Evolutionary conservation across 352 stramenopile genomes (phyloP).

Genomic region (Phytopythium montanum): DNA sequence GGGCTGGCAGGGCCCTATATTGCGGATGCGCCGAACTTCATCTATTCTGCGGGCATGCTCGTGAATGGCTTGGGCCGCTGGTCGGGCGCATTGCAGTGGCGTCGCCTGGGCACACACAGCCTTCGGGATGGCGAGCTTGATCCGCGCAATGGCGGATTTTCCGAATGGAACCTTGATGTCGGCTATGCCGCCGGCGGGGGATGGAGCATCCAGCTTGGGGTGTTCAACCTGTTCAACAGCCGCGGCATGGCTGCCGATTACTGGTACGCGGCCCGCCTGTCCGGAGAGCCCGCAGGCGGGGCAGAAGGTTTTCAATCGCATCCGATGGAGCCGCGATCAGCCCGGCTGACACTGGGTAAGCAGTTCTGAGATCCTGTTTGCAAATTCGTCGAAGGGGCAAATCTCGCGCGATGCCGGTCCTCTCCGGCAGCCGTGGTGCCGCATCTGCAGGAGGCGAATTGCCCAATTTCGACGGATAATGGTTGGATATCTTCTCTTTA

Average conservation of each 20-base stretch:
- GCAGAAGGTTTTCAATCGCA: conserved; percentile 4
- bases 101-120: conserved; percentile 2
- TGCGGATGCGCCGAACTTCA: conserved; percentile 3
- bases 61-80: conserved; percentile 2
- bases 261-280: conserved; percentile 2
- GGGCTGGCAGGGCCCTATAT: conserved; percentile 2
- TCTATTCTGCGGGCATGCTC: conserved; percentile 3
- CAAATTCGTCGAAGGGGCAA: conserved; percentile 3
- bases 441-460: conserved; percentile 3
- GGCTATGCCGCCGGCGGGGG: conserved; percentile 1
- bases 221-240: conserved; percentile 4
- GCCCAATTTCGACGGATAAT: conserved; percentile 4
- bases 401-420: conserved; percentile 2
- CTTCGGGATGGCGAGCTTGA: conserved; percentile 3
- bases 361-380: conserved; percentile 4
- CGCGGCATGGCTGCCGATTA: conserved; percentile 2
- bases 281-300: conserved; percentile 1
- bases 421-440: conserved; percentile 2
- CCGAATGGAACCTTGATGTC: conserved; percentile 3
- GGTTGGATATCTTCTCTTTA: conserved; percentile 4
- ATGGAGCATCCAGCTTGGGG: conserved; percentile 3
- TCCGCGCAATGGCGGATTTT: conserved; percentile 3
- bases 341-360: conserved; percentile 2
- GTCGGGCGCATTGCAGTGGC: conserved; percentile 2
- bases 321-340: conserved; percentile 2